phyloP scores from a whole-genome alignment of 352 stramenopile species.

The Phytopythium litorale region DNA sequence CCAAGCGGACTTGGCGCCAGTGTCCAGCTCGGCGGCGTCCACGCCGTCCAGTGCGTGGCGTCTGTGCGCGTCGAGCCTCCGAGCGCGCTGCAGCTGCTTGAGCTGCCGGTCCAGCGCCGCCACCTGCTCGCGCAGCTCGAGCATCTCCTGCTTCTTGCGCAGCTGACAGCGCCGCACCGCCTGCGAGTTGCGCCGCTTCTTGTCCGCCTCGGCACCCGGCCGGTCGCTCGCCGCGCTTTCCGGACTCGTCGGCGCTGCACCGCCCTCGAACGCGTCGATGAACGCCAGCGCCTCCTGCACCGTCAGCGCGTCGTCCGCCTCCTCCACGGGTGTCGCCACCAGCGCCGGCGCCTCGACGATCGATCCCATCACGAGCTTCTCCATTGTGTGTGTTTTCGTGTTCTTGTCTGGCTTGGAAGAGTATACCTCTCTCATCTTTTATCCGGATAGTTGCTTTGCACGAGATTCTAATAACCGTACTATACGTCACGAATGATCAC shows the following conservation, averaged over 20 bases:
- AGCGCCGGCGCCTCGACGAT: slow-evolving; percentile 14
- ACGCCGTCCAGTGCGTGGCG: neutral
- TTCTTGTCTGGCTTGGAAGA: too few species aligned
- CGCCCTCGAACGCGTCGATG: slow-evolving; percentile 28
- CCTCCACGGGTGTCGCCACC: slow-evolving; percentile 13
- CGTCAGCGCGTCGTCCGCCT: slow-evolving; percentile 24
- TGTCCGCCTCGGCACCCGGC: neutral
- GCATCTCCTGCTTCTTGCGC: slow-evolving; percentile 26
- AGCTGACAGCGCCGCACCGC: slow-evolving; percentile 11
- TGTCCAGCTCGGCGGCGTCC: neutral
- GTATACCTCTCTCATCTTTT: too few species aligned
- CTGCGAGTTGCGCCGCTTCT: slow-evolving; percentile 7
- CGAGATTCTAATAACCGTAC: too few species aligned
- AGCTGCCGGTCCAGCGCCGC: slow-evolving; percentile 16
- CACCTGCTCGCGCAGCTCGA: slow-evolving; percentile 15
- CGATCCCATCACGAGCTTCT: slow-evolving; percentile 7
- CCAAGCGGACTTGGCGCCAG: slow-evolving; percentile 4
- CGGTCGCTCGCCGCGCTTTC: neutral
- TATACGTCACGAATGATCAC: neutral
- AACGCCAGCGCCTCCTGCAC: slow-evolving; percentile 31
- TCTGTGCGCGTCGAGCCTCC: neutral
- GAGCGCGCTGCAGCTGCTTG: slow-evolving; percentile 6
- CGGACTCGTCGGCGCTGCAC: neutral
- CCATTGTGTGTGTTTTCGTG: too few species aligned
- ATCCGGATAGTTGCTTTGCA: too few species aligned